Conservation (phyloP, 2,329 filamentous ascomycete species). For the Stachybotrys chartarum region DNA sequence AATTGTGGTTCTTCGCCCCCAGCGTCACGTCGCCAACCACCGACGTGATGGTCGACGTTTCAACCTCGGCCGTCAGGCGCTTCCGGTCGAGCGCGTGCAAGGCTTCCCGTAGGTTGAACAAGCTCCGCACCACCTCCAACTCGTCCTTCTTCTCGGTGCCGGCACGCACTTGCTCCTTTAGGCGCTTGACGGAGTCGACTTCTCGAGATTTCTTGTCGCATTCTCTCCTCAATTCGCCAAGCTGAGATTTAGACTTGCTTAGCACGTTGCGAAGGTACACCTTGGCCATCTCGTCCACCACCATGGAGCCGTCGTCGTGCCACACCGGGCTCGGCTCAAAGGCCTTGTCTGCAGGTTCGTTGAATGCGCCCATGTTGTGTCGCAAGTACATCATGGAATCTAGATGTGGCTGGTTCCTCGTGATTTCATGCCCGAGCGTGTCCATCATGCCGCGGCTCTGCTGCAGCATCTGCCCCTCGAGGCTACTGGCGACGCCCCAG, state of each 20-base stretch:
- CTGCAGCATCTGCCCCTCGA: conserved; percentile 74
- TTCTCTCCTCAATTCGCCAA: conserved; percentile 73
- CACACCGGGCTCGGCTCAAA: conserved; percentile 96
- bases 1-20: conserved; percentile 91
- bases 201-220: conserved; percentile 82
- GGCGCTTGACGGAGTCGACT: conserved; percentile 67
- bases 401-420: conserved; percentile 77
- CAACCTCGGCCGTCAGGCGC: conserved; percentile 82
- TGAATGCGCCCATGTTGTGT: conserved; percentile 77
- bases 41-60: conserved; percentile 86
- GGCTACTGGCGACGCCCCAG: conserved; percentile 72
- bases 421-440: conserved; percentile 71
- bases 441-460: conserved; percentile 66
- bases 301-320: conserved; percentile 86
- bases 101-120: conserved; percentile 78
- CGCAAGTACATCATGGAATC: conserved; percentile 98
- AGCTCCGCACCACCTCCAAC: conserved; percentile 72
- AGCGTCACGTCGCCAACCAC: conserved; percentile 88
- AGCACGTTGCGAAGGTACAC: conserved; percentile 88
- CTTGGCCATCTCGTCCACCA: conserved; percentile 80
- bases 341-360: conserved; percentile 74
- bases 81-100: conserved; percentile 79
- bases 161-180: conserved; percentile 70
- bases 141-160: conserved; percentile 87
- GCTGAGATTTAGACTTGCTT: conserved; percentile 78